Percentiles rank a stretch among this genome's conserved stretches.
Conservation (phyloP, 805 yeast genomes). For the Sugiyamaella valdiviana region DNA sequence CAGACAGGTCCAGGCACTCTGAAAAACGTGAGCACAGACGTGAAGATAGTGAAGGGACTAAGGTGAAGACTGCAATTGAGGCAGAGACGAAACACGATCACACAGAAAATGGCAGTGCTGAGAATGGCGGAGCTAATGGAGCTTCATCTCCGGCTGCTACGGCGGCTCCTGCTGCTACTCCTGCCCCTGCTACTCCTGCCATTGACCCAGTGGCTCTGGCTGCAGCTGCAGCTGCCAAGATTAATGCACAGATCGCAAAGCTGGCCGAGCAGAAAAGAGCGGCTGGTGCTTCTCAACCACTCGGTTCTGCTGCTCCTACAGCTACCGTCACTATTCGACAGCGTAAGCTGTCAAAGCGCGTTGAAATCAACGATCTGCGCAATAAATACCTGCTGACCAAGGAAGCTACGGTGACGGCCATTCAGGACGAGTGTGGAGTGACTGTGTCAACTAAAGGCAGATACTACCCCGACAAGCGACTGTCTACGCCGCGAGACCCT, state of each 20-base stretch:
- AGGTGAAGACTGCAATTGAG: no score
- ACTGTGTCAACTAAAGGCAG: constrained; percentile 30
- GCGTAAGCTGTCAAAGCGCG: constrained; percentile 21
- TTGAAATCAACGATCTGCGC: constrained; percentile 32
- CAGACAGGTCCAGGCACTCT: background rate
- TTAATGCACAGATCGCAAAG: constrained; percentile 28
- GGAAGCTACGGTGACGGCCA: constrained; percentile 28
- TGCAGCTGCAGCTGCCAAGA: constrained; percentile 31
- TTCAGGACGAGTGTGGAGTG: constrained; percentile 29
- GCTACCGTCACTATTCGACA: constrained; percentile 3
- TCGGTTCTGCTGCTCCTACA: background rate
- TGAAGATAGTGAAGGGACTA: no score
- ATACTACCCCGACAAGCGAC: constrained; percentile 31
- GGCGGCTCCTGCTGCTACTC: background rate
- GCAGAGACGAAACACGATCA: no score
- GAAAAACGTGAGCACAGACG: background rate
- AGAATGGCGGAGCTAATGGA: no score
- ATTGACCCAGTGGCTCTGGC: constrained; percentile 28
- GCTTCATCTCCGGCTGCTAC: no score
- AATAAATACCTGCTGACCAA: constrained; percentile 34
- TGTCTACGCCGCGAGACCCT: constrained; percentile 30
- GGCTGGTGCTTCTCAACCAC: background rate
- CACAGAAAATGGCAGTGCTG: no score
- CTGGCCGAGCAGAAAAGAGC: constrained; percentile 4
- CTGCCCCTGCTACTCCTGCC: constrained; percentile 9